Conservation (phyloP, 768 basidiomycete genomes). For the Pisolithus tinctorius region DNA sequence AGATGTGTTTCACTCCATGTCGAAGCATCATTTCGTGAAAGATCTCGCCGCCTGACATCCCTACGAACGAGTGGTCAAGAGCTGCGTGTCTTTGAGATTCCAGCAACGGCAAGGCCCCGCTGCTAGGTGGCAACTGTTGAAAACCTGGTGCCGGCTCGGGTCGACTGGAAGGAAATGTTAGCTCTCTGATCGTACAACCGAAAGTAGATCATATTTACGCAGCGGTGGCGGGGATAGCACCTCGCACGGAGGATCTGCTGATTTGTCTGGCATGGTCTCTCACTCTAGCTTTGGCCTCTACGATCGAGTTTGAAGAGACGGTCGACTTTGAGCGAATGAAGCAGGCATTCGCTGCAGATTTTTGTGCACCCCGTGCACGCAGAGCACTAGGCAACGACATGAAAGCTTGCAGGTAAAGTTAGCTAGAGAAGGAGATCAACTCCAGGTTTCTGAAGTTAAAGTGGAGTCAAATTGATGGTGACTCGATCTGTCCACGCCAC, state of each 20-base stretch:
- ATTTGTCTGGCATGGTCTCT: constrained; percentile 71
- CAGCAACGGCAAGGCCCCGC: constrained; percentile 28
- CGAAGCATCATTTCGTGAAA: constrained; percentile 99
- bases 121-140: constrained; percentile 41
- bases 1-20: constrained; percentile 92
- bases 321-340: constrained; percentile 49
- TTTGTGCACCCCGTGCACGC: constrained; percentile 36
- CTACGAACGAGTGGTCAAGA: constrained; percentile 82
- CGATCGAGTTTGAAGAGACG: constrained; percentile 43
- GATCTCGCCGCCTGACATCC: constrained; percentile 92
- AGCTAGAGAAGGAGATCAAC: no score
- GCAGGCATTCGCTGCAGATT: constrained; percentile 23
- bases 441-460: no score
- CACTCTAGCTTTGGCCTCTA: constrained; percentile 79
- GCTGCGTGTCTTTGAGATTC: constrained; percentile 38
- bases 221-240: constrained; percentile 55
- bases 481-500: no score
- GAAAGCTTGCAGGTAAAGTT: no score
- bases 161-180: constrained; percentile 38
- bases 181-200: background rate
- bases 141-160: constrained; percentile 55
- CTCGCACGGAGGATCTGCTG: constrained; percentile 56
- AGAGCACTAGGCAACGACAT: constrained; percentile 41
- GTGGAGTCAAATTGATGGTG: no score
- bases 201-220: constrained; percentile 38